Evolutionary conservation across 768 basidiomycete genomes (phyloP), one percentile per base, ranked within the genome.

Genomic region (Amanita subjunquillea): DNA sequence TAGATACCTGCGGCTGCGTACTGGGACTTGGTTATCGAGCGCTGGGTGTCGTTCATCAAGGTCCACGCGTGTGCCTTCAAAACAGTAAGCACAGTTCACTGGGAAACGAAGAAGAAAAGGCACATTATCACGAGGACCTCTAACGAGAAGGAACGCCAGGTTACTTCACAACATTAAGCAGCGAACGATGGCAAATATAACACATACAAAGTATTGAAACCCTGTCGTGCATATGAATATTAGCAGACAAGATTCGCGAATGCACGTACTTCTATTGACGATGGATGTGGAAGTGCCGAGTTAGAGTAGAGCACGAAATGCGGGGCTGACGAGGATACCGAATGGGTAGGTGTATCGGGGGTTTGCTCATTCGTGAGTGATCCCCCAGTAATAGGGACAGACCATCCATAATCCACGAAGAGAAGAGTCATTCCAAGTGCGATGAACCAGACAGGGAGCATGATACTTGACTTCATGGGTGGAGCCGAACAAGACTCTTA

Each of bases 1-100:
- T 74, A 77, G 61, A 84, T 77, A 8, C 82, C 82, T 22, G 80
- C 80, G n/a, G 72, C 61, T 40, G 70, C 67, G 58, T 83, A 85
- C 50, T 77, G 68, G 0, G 74, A 62, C 58, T 80, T 74, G 17
- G 79, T 78, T 57, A 20, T 73, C 4, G 53, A 39, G n/a, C 47
- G 45, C 15, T 54, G 15, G 41, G 29, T 22, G 20, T 22, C 38
- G 6, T 47, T 48, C 46, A 54, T 32, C 9, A 25, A 6, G 10
- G 53, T 20, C 53, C 53, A 54, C n/a, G 29, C 22, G 20, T 25
- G 37, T 27, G 53, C 53, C 47, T 54, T 29, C 36, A 22, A 5
- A 25, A 15, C 36, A 36, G 15, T 39, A 12, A 48, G 25, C 25
- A n/a, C 38, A 23, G 12, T n/a, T 30, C 34, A 10, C 36, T 29